Percentiles rank a stretch among this genome's conserved stretches.
Evolutionary conservation across 2,329 filamentous ascomycete species (phyloP).

Genomic region (Aspergillus sp.): DNA sequence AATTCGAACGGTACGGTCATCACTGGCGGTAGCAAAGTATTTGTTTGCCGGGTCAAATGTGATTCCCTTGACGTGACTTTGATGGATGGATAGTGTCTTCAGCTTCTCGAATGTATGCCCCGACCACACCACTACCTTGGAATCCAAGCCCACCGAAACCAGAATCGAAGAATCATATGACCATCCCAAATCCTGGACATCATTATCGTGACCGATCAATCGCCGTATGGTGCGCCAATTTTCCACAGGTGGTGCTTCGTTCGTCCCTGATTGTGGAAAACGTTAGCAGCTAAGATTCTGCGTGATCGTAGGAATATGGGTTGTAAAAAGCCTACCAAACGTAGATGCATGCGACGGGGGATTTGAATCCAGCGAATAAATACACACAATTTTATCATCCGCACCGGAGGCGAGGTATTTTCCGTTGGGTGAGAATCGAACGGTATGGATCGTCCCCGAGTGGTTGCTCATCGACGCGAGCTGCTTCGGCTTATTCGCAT

Average conservation of each 20-base stretch:
- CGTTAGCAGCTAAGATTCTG: constrained; percentile 6
- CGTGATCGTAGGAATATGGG: constrained; percentile 1
- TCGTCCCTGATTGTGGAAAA: constrained; percentile 52
- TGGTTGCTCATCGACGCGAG: constrained; percentile 98
- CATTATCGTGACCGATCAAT: constrained; percentile 93
- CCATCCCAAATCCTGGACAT: constrained; percentile 97
- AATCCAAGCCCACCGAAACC: constrained; percentile 92
- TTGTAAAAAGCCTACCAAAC: constrained; percentile 56
- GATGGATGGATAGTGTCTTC: constrained; percentile 85
- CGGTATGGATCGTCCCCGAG: constrained; percentile 92
- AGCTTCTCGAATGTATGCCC: constrained; percentile 97
- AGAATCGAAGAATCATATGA: constrained; percentile 91
- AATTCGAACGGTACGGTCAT: constrained; percentile 93
- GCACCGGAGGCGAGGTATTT: constrained; percentile 94
- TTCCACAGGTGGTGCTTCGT: constrained; percentile 86
- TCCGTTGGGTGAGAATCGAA: constrained; percentile 91
- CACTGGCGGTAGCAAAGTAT: constrained; percentile 96
- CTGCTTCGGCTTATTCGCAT: constrained; percentile 73
- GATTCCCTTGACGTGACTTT: constrained; percentile 97
- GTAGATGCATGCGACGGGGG: constrained; percentile 68
- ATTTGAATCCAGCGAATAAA: constrained; percentile 83
- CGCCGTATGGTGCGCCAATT: constrained; percentile 96
- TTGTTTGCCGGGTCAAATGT: constrained; percentile 98
- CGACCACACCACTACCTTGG: constrained; percentile 97
- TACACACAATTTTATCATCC: constrained; percentile 97